Conservation (phyloP, 1,284 basidiomycete genomes). For the Cryptococcus deneoformans region DNA sequence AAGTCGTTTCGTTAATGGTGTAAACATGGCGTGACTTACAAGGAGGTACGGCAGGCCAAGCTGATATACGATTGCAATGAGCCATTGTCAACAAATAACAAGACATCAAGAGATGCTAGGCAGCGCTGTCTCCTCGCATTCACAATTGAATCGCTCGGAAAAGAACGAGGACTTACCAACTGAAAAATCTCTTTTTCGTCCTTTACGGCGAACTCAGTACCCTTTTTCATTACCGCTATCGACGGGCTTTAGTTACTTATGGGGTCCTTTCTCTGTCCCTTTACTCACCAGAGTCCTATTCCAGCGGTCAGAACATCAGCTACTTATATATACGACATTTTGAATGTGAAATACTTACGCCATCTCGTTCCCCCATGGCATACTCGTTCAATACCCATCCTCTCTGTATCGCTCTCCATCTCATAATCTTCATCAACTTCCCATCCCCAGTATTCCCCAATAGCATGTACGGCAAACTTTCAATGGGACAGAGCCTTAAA, state of each 20-base stretch:
- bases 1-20: not conserved
- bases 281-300: not conserved
- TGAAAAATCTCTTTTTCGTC: constrained; percentile 38
- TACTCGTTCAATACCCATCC: constrained; percentile 40
- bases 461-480: constrained; percentile 33
- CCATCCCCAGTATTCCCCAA: constrained; percentile 40
- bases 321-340: not conserved
- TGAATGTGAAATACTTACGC: too few relatives aligned
- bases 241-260: not conserved
- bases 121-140: not conserved
- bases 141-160: not conserved
- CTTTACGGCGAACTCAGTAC: constrained; percentile 26
- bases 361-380: constrained; percentile 1
- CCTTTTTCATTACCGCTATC: constrained; percentile 19
- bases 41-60: constrained; percentile 33
- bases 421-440: constrained; percentile 33
- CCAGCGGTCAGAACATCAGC: constrained; percentile 6
- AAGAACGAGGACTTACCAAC: constrained; percentile 14
- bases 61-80: constrained; percentile 3
- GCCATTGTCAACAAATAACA: too few relatives aligned
- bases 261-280: not conserved
- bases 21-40: constrained; percentile 7
- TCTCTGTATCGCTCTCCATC: constrained; percentile 23
- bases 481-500: constrained; percentile 31
- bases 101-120: not conserved